Evolutionary conservation across 2,329 filamentous ascomycete genomes (phyloP).

Genomic region (Fusarium nurragi): DNA sequence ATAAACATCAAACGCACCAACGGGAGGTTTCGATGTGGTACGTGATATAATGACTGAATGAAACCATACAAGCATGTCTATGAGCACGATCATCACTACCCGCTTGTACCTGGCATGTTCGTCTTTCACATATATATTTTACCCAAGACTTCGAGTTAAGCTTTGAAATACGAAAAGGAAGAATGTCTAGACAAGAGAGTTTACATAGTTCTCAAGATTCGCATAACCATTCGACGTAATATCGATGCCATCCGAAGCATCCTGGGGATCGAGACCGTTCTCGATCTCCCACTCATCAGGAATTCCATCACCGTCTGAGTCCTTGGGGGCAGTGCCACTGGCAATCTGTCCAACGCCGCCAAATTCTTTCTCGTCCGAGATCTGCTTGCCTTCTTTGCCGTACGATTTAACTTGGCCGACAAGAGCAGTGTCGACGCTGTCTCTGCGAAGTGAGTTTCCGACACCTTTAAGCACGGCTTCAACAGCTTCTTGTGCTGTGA

Average conservation of each 20-base stretch:
- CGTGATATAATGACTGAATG: neutral
- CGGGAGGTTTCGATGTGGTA: neutral
- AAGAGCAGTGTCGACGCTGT: constrained; percentile 55
- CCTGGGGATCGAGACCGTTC: constrained; percentile 53
- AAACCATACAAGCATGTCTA: neutral
- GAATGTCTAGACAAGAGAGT: constrained; percentile 52
- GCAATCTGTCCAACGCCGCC: constrained; percentile 52
- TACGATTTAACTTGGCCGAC: constrained; percentile 56
- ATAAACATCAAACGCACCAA: constrained; percentile 22
- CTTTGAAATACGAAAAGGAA: neutral
- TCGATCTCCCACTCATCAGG: constrained; percentile 58
- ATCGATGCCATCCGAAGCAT: constrained; percentile 53
- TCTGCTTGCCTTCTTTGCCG: constrained; percentile 55
- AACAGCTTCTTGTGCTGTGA: constrained; percentile 54
- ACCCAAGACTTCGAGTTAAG: no score
- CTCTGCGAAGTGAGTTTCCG: constrained; percentile 56
- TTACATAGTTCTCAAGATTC: constrained; percentile 61
- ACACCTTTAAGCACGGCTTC: constrained; percentile 51
- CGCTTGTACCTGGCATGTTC: neutral
- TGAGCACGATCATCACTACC: no score
- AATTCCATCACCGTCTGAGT: constrained; percentile 61
- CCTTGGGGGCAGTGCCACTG: constrained; percentile 51
- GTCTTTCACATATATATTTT: no score
- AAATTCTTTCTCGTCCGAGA: constrained; percentile 58
- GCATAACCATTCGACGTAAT: constrained; percentile 55